These are phyloP conservation scores for Trametopsis cervina DNA, from an alignment of 768 basidiomycete genomes.

Conservation along the genomic window DNA sequence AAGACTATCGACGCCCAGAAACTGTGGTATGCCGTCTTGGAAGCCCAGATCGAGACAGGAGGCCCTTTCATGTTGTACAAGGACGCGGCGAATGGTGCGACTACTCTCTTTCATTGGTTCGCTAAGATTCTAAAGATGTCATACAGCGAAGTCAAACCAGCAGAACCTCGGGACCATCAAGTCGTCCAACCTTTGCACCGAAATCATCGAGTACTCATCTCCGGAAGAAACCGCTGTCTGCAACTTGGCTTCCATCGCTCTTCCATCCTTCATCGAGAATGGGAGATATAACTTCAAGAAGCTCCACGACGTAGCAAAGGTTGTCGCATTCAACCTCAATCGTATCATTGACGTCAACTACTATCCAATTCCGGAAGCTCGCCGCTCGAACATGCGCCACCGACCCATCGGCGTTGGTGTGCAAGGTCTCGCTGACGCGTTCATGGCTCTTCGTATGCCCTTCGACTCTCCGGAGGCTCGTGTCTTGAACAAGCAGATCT, in stretches of 20 bases:
- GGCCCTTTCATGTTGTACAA: constrained; percentile 99
- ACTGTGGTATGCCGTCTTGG: constrained; percentile 95
- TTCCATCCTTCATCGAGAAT: constrained; percentile 83
- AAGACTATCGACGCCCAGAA: constrained; percentile 91
- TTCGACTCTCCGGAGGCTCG: constrained; percentile 89
- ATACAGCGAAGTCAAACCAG: constrained; percentile 91
- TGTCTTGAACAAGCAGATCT: constrained; percentile 89
- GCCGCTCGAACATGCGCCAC: constrained; percentile 91
- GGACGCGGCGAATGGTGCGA: constrained; percentile 85
- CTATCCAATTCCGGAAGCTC: constrained; percentile 90
- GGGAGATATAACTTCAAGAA: constrained; percentile 91
- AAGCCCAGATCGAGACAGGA: constrained; percentile 97
- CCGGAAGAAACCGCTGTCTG: constrained; percentile 98
- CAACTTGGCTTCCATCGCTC: constrained; percentile 94
- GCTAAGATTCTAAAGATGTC: neutral
- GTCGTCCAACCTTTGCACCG: constrained; percentile 97
- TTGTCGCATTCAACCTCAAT: constrained; percentile 90
- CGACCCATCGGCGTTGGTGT: constrained; percentile 97
- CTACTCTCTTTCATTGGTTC: neutral
- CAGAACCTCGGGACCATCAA: constrained; percentile 98
- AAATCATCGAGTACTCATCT: constrained; percentile 97
- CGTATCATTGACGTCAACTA: constrained; percentile 92
- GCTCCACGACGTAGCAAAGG: constrained; percentile 90
- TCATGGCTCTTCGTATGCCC: constrained; percentile 95
- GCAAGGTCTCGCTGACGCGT: constrained; percentile 95